Evolutionary conservation across 1,284 basidiomycete genomes (phyloP), one percentile per base, ranked within the genome.

Genomic region (Sphagnurus paluster): DNA sequence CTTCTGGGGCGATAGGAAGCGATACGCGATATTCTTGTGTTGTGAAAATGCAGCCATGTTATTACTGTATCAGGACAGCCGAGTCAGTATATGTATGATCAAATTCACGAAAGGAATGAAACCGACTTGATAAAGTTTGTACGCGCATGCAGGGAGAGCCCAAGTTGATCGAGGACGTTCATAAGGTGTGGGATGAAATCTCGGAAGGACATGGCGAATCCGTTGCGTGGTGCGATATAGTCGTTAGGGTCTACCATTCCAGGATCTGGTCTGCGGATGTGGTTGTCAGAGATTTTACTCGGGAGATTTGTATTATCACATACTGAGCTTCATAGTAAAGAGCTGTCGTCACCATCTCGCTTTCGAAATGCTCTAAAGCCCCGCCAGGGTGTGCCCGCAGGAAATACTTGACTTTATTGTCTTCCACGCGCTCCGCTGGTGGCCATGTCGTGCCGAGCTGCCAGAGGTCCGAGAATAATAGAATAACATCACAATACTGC

Each of bases 21-120:
- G 81, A 60, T 90, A 91, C 9, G 88, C 89, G 51, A 91, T 87
- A 64, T 91, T 87, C 61, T 83, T 85, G 66, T 91, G 87, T 4
- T 72, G 69, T 10, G 81, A 68, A 62, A 90, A 90, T 3, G 80
- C 67, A 21, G 80, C 70, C 55, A 90, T 72, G 64, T 90, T 88
- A 63, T 84, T 82, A 63, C 87, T 90, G 56, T 20, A 43, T 37
- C 49, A 39, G 40, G 41, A 48, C 26, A 39, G 47, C 11, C 6
- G 24, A 41, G 9, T 41, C 14, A 33, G 30, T 8, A 16, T n/a
- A 14, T 43, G 28, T 21, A 23, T 20, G 41, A 36, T 35, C 32
- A 28, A 21, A 36, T 28, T 39, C 45, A 35, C 29, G 28, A 48
- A 35, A 24, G 46, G 33, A 39, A 40, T 21, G 7, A 26, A 4